Percentiles rank a stretch among this genome's conserved stretches.
phyloP scores from a whole-genome alignment of 345 rosid species.

The Pseudoturritis turrita region DNA sequence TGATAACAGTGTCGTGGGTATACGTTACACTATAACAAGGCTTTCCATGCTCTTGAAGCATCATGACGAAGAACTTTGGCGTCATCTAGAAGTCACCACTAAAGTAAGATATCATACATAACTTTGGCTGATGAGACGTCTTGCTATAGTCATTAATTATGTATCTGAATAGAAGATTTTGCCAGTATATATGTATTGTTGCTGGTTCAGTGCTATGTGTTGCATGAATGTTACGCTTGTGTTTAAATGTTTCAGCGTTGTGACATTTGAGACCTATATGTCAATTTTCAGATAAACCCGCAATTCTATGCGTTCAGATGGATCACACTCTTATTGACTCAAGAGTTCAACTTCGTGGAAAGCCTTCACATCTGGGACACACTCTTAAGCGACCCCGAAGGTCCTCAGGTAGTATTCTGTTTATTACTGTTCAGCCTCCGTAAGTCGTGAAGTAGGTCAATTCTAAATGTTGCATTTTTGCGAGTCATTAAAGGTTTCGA shows the following conservation, averaged over 20 bases:
- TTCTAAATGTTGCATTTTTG: neutral
- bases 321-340: slow-evolving; percentile 96
- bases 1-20: slow-evolving; percentile 97
- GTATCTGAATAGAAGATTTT: neutral
- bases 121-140: neutral
- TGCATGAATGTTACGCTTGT: neutral
- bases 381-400: slow-evolving; percentile 88
- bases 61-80: slow-evolving; percentile 99
- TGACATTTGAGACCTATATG: slow-evolving; percentile 4
- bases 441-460: neutral
- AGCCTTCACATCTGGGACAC: slow-evolving; percentile 95
- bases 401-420: slow-evolving; percentile 66
- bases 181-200: neutral
- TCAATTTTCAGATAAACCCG: slow-evolving; percentile 76
- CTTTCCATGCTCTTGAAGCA: slow-evolving; percentile 79
- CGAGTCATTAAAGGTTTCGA: neutral
- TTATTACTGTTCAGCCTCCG: neutral
- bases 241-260: neutral
- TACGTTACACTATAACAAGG: slow-evolving; percentile 77
- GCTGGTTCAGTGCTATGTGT: neutral
- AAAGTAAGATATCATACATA: slow-evolving; percentile 49
- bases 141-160: neutral
- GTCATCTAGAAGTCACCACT: slow-evolving; percentile 91
- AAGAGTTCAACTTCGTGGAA: slow-evolving; percentile 88
- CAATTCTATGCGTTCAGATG: slow-evolving; percentile 98